Evolutionary conservation across 2,329 filamentous ascomycete species (phyloP), one percentile per base, ranked within the genome.

Genomic region (Penicillium hordei): DNA sequence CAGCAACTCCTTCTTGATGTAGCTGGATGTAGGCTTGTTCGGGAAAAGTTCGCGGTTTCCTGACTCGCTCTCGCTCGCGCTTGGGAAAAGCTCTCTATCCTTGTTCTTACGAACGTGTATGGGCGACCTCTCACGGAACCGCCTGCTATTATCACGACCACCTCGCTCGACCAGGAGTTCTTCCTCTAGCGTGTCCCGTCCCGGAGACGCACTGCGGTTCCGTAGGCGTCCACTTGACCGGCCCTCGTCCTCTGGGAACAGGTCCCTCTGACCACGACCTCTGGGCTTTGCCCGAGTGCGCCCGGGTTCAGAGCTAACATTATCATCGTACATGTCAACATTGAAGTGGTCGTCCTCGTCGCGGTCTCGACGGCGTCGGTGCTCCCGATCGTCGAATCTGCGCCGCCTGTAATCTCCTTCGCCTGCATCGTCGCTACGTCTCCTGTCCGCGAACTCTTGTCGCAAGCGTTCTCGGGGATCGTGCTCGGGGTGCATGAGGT

Each of bases 401-500:
- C 81, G 80, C 63, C 77, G 68, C 60, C 72, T 72, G 70, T 79
- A 80, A 60, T 77, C 77, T 27, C 77, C 75, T 50, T 75, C 73
- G 27, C 69, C 69, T 25, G 72, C 67, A 46, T 75, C 73, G 12
- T 71, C 65, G 33, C 72, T 72, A 51, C 74, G 72, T 43, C 78
- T 72, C 57, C 78, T 73, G 40, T 84, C 81, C 5, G 73, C 68
- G 38, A 78, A 73, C 50, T 83, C 80, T 58, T 80, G 81, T 58
- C 87, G 83, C 61, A 86, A 79, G 52, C 85, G 84, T 76, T 90
- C 91, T 65, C 88, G 87, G 2, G 89, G 91, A 68, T 96, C 93
- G 70, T 92, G 86, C 66, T 96, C 90, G 1, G 93, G 93, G 67
- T 97, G 90, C 68, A 94, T 83, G 36, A 97, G 85, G 72, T 99